Evolutionary conservation across 1,284 basidiomycete genomes (phyloP).

Genomic region (Malassezia equina): DNA sequence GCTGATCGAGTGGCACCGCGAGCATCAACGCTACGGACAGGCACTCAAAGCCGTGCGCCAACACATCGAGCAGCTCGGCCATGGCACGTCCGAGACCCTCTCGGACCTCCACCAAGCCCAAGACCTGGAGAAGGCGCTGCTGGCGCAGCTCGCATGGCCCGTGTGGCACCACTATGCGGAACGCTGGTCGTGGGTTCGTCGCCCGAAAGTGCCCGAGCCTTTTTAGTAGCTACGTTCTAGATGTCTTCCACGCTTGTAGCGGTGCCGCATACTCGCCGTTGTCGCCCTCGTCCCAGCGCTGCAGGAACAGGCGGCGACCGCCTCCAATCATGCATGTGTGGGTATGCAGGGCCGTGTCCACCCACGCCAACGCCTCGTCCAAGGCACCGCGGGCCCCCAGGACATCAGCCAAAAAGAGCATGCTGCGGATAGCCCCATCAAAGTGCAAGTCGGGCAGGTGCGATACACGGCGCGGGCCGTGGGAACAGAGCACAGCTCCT

Average conservation of each 20-base stretch:
- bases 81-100: conserved; percentile 23
- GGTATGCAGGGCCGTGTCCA: conserved; percentile 27
- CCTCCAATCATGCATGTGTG: conserved; percentile 40
- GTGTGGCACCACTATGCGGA: conserved; percentile 18
- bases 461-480: conserved; percentile 5
- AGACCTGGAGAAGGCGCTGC: conserved; percentile 25
- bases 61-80: conserved; percentile 37
- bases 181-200: conserved; percentile 13
- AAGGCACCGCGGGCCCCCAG: background rate
- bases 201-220: background rate
- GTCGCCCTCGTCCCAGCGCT: conserved; percentile 23
- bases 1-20: conserved; percentile 30
- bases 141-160: conserved; percentile 25
- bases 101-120: conserved; percentile 31
- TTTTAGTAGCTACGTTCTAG: conserved; percentile 7
- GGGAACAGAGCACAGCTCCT: conserved; percentile 16
- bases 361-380: conserved; percentile 19
- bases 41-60: conserved; percentile 35
- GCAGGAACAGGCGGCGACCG: conserved; percentile 30
- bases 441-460: conserved; percentile 31
- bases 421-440: conserved; percentile 30
- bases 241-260: background rate
- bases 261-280: background rate
- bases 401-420: conserved; percentile 23
- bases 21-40: conserved; percentile 30